These are phyloP conservation scores for Barnettozyma sucrosica DNA, from an alignment of 805 yeast species.

Conservation along the genomic window DNA sequence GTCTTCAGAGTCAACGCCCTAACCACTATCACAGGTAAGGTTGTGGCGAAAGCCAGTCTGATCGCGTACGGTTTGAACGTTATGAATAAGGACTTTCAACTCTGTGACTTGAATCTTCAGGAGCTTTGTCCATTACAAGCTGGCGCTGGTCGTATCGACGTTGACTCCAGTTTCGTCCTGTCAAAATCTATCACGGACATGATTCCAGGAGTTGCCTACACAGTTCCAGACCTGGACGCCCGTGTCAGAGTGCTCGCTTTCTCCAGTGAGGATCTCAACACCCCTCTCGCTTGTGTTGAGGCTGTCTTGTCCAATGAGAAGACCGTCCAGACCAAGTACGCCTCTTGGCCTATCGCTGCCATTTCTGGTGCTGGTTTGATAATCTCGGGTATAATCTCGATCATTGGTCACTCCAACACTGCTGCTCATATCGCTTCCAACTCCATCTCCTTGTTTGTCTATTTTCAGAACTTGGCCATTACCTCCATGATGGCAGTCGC, in stretches of 20 bases:
- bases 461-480: constrained; percentile 84
- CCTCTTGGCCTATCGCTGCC: constrained; percentile 92
- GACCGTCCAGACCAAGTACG: constrained; percentile 89
- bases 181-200: constrained; percentile 35
- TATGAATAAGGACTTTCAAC: constrained; percentile 45
- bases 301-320: constrained; percentile 84
- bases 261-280: constrained; percentile 39
- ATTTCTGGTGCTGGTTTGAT: constrained; percentile 84
- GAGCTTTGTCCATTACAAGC: constrained; percentile 78
- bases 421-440: constrained; percentile 88
- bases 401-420: constrained; percentile 83
- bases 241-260: constrained; percentile 71
- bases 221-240: constrained; percentile 93
- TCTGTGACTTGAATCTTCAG: constrained; percentile 56
- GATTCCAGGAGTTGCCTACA: constrained; percentile 81
- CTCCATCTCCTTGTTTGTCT: constrained; percentile 74
- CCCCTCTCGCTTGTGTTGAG: constrained; percentile 83
- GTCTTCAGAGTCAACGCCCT: constrained; percentile 68
- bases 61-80: constrained; percentile 78
- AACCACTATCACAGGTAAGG: constrained; percentile 65
- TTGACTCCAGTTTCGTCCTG: constrained; percentile 45
- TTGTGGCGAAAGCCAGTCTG: constrained; percentile 58
- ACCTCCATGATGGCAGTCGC: constrained; percentile 82
- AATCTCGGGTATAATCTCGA: constrained; percentile 73
- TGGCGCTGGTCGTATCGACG: constrained; percentile 84